Evolutionary conservation across 257 asterid genomes (phyloP).

Genomic region (Striga asiatica): DNA sequence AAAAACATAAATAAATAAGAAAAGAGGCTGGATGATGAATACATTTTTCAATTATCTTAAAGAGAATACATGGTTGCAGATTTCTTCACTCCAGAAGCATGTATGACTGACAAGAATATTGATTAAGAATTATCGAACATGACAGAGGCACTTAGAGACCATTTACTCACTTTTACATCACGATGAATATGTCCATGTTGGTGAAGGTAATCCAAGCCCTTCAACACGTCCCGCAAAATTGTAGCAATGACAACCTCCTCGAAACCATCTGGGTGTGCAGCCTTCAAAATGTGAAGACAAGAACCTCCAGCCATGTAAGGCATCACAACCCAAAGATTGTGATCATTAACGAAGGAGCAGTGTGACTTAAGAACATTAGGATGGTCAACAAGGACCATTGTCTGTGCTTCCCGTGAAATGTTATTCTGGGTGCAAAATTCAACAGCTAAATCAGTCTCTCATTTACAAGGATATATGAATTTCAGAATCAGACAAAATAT

Average conservation of each 20-base stretch:
- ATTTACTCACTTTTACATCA: conserved; percentile 75
- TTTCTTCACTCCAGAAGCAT: background rate
- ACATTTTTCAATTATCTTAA: background rate
- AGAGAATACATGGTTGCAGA: background rate
- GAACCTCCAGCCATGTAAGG: conserved; percentile 98
- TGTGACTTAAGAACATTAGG: conserved; percentile 89
- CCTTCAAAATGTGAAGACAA: conserved; percentile 88
- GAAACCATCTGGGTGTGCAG: conserved; percentile 82
- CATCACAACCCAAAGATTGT: conserved; percentile 94
- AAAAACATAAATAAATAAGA: background rate
- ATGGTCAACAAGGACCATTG: conserved; percentile 91
- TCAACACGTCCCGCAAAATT: conserved; percentile 73
- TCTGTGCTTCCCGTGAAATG: conserved; percentile 89
- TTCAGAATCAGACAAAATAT: conserved; percentile 3
- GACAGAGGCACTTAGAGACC: conserved; percentile 6
- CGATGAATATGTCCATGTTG: conserved; percentile 97
- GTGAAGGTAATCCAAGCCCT: conserved; percentile 93
- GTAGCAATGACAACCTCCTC: conserved; percentile 95
- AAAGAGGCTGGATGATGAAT: background rate
- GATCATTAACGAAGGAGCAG: conserved; percentile 88
- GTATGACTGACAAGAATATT: background rate
- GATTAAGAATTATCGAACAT: background rate
- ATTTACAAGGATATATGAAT: conserved; percentile 6
- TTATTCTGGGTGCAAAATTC: conserved; percentile 47
- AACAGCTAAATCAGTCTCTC: conserved; percentile 18